These are phyloP conservation scores for Excoecaria agallocha DNA, from an alignment of 345 rosid species.

Conservation along the genomic window DNA sequence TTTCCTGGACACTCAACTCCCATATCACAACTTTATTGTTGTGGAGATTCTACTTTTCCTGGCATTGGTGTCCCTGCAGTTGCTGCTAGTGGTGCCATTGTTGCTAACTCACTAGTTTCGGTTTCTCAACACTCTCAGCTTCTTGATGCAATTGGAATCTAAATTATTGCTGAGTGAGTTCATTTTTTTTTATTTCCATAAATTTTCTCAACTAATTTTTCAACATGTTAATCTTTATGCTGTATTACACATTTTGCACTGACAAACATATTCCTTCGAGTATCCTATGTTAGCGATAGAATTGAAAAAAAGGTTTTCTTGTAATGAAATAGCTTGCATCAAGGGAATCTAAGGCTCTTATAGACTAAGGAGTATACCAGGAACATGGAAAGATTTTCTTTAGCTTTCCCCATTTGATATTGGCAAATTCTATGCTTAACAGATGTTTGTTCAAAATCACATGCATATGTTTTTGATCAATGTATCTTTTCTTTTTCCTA, in stretches of 20 bases:
- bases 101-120: constrained; percentile 76
- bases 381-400: too few relatives aligned
- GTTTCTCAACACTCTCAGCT: constrained; percentile 79
- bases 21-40: constrained; percentile 68
- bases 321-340: too few relatives aligned
- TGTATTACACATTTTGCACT: neutral
- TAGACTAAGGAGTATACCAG: too few relatives aligned
- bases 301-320: neutral
- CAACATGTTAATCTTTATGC: neutral
- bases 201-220: neutral
- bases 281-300: neutral
- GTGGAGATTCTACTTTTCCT: constrained; percentile 92
- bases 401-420: too few relatives aligned
- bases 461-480: too few relatives aligned
- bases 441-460: too few relatives aligned
- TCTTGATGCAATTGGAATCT: constrained; percentile 82
- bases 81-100: constrained; percentile 92
- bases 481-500: too few relatives aligned
- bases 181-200: neutral
- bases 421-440: too few relatives aligned
- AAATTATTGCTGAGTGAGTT: constrained; percentile 27
- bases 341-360: too few relatives aligned
- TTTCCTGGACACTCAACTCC: constrained; percentile 90
- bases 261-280: neutral
- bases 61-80: constrained; percentile 94